Conservation (phyloP, 257 asterid species). For the Cinchona pubescens region DNA sequence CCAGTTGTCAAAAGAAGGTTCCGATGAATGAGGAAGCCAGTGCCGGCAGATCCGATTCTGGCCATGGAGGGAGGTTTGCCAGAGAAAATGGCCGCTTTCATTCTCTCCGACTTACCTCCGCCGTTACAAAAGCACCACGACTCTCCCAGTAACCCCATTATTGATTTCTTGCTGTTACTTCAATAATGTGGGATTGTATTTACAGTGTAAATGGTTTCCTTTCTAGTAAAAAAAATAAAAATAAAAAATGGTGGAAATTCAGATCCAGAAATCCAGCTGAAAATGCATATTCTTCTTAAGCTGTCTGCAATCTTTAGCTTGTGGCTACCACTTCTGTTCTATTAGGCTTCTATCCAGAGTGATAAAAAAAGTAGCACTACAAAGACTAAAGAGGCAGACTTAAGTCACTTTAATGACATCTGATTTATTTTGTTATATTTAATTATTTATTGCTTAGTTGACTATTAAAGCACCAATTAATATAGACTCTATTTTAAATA, state of each 20-base stretch:
- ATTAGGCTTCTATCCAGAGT: not conserved
- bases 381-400: too few relatives aligned
- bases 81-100: constrained; percentile 70
- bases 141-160: constrained; percentile 77
- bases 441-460: too few relatives aligned
- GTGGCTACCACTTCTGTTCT: not conserved
- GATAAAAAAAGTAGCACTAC: too few relatives aligned
- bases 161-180: not conserved
- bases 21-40: constrained; percentile 94
- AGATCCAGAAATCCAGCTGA: constrained; percentile 50
- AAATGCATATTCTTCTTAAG: constrained; percentile 14
- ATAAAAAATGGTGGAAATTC: constrained; percentile 17
- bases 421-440: too few relatives aligned
- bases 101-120: constrained; percentile 91
- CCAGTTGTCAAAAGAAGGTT: constrained; percentile 93
- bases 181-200: constrained; percentile 1
- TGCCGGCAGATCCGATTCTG: constrained; percentile 48
- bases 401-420: too few relatives aligned
- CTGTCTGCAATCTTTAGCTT: not conserved
- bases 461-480: too few relatives aligned
- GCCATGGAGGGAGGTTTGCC: constrained; percentile 81
- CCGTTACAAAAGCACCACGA: constrained; percentile 97
- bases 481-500: too few relatives aligned
- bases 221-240: too few relatives aligned
- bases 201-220: too few relatives aligned